A percentile compares a stretch with the other conserved stretches of the same genome.
Evolutionary conservation across 306 rosid species (phyloP).

Genomic region (Cucumis melo): DNA sequence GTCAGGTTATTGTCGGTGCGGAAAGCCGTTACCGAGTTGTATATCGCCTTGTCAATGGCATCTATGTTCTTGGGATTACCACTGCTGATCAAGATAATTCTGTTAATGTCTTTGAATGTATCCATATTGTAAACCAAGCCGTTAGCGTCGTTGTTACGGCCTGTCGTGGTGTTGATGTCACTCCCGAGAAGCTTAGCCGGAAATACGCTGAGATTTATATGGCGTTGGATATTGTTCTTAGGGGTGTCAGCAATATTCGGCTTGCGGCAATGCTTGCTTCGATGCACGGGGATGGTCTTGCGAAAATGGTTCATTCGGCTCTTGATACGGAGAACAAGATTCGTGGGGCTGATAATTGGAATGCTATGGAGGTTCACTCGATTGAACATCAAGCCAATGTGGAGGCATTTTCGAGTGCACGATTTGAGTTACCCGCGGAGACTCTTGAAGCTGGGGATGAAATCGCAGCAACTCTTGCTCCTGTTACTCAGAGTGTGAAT

Average conservation of each 20-base stretch:
- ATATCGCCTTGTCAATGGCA: conserved; percentile 77
- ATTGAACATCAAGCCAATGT: conserved; percentile 49
- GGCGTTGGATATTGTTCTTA: conserved; percentile 86
- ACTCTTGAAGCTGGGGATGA: conserved; percentile 76
- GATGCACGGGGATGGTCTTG: conserved; percentile 81
- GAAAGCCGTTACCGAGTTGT: conserved; percentile 88
- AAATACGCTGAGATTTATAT: conserved; percentile 92
- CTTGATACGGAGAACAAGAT: conserved; percentile 70
- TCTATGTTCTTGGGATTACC: conserved; percentile 83
- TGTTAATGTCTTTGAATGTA: conserved; percentile 80
- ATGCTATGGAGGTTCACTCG: conserved; percentile 38
- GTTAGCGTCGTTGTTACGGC: conserved; percentile 73
- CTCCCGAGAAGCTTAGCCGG: conserved; percentile 78
- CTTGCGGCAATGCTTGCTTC: conserved; percentile 93
- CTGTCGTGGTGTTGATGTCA: conserved; percentile 87
- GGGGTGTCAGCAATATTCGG: conserved; percentile 73
- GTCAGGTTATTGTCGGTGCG: conserved; percentile 85
- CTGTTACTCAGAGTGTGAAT: conserved; percentile 19
- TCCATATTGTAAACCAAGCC: conserved; percentile 86
- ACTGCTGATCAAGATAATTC: conserved; percentile 75
- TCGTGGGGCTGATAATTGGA: conserved; percentile 78
- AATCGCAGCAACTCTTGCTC: conserved; percentile 42
- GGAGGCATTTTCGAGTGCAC: conserved; percentile 36
- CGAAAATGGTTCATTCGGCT: conserved; percentile 92
- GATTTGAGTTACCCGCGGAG: conserved; percentile 68